Percentiles rank a stretch among this genome's conserved stretches.
phyloP scores from a whole-genome alignment of 805 yeast species.

The Candida easanensis region DNA sequence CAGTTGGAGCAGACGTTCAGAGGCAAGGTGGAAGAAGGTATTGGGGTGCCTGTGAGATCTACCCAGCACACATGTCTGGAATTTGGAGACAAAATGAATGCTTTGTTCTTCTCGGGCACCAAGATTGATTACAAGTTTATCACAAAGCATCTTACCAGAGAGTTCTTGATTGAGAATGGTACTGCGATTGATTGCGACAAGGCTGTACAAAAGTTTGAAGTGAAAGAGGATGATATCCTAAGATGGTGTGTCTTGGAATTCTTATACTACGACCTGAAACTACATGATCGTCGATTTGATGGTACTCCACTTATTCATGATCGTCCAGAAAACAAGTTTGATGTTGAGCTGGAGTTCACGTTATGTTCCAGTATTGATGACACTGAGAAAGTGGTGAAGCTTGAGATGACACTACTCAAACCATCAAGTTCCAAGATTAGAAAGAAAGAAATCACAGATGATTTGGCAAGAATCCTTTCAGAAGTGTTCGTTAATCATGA shows the following conservation, averaged over 20 bases:
- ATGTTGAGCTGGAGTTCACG: slow-evolving; percentile 7
- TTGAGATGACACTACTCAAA: slow-evolving; percentile 13
- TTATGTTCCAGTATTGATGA: neutral
- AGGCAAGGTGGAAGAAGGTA: too few relatives aligned
- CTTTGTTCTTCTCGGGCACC: slow-evolving; percentile 10
- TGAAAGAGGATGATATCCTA: slow-evolving; percentile 12
- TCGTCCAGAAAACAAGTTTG: slow-evolving; percentile 12
- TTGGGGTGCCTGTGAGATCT: neutral
- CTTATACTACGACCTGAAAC: slow-evolving; percentile 13
- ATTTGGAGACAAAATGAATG: neutral
- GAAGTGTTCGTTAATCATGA: slow-evolving; percentile 13
- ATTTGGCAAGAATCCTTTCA: slow-evolving; percentile 12
- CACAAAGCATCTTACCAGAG: slow-evolving; percentile 14
- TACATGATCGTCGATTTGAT: slow-evolving; percentile 16
- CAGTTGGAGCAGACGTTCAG: too few relatives aligned
- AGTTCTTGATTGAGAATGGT: neutral
- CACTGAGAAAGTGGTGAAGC: slow-evolving; percentile 2
- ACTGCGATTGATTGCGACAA: slow-evolving; percentile 3
- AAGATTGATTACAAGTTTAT: slow-evolving; percentile 14
- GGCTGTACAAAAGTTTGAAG: slow-evolving; percentile 2
- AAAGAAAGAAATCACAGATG: slow-evolving; percentile 6
- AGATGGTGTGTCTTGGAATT: slow-evolving; percentile 20
- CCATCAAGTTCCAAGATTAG: slow-evolving; percentile 15
- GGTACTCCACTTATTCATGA: slow-evolving; percentile 9
- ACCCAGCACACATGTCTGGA: neutral